Percentiles rank a stretch among this genome's conserved stretches.
Conservation (phyloP, 208 protist species). For the Acanthamoeba castellanii region DNA sequence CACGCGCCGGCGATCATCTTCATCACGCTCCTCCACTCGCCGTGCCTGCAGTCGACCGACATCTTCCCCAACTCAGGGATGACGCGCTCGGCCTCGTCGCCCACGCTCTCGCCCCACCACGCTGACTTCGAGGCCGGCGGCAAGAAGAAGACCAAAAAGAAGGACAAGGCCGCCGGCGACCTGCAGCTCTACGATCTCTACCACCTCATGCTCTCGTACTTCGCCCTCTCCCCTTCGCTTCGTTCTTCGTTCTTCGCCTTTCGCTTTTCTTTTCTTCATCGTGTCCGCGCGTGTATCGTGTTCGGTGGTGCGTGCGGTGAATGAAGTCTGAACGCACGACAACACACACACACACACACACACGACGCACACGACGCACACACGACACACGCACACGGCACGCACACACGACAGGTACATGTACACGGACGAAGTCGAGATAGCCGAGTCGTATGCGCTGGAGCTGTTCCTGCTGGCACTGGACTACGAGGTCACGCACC, state of each 20-base stretch:
- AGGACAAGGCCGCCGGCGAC: neutral
- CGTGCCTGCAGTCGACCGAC: neutral
- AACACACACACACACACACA: too few species aligned
- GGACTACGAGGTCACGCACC: neutral
- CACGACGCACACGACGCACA: too few species aligned
- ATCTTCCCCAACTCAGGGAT: conserved; percentile 15
- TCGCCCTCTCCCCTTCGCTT: too few species aligned
- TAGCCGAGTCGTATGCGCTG: neutral
- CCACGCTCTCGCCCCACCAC: neutral
- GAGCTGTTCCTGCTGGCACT: neutral
- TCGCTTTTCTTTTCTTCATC: too few species aligned
- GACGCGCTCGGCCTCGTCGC: conserved; percentile 2
- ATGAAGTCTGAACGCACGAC: too few species aligned
- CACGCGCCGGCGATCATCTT: neutral
- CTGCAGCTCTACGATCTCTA: neutral
- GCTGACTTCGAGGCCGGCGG: neutral
- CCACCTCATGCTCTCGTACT: neutral
- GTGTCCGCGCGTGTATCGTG: too few species aligned
- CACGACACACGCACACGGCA: too few species aligned
- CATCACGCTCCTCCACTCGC: neutral
- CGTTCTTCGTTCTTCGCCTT: too few species aligned
- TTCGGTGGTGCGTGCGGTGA: too few species aligned
- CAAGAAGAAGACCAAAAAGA: neutral
- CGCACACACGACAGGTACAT: neutral
- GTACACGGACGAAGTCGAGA: neutral